Evolutionary conservation across 495 filamentous ascomycete species (phyloP), one percentile per base, ranked within the genome.

Genomic region (Neurospora intermedia): DNA sequence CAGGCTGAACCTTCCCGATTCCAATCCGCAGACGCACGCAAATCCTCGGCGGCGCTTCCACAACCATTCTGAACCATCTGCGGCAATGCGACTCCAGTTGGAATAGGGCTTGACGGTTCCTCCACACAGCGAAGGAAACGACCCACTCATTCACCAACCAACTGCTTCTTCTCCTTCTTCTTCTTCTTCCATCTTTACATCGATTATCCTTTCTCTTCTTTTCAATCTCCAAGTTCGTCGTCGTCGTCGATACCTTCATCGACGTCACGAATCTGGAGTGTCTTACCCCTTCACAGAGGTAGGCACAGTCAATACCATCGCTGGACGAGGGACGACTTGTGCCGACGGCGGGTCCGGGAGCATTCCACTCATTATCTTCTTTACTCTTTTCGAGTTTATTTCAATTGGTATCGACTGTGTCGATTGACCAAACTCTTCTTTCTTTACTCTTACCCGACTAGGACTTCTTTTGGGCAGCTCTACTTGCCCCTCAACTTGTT

Each of bases 291-390:
- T 77, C 74, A 75, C 74, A 78, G 75, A 77, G 73, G 59, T 77
- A 75, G 74, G 79, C 82, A 81, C 80, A 81, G 84, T 87, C 85
- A 85, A 82, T 72, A 77, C 79, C 83, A 83, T 85, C 86, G 86
- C 86, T 76, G 86, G 86, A 85, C 85, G 86, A 83, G 79, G 79
- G 77, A 79, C 82, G 84, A 83, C 82, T 84, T 79, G 83, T 84
- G 79, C 77, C 69, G 54, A 82, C 84, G 82, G 80, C 81, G 66
- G 83, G 83, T 74, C 81, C 80, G 80, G 72, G 31, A 59, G 38
- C 72, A 71, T 70, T 73, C 69, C 74, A 73, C 73, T 59, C 54
- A 48, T 69, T 43, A 73, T 39, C 69, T 76, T 42, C 70, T 76
- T 74, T 46, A 74, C 78, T 35, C 15, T 75, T 48, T 73, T 66